Percentiles rank a stretch among this genome's conserved stretches.
These are phyloP conservation scores for Aureobasidium sp. DNA, from an alignment of 2,329 filamentous ascomycete genomes.

Conservation along the genomic window DNA sequence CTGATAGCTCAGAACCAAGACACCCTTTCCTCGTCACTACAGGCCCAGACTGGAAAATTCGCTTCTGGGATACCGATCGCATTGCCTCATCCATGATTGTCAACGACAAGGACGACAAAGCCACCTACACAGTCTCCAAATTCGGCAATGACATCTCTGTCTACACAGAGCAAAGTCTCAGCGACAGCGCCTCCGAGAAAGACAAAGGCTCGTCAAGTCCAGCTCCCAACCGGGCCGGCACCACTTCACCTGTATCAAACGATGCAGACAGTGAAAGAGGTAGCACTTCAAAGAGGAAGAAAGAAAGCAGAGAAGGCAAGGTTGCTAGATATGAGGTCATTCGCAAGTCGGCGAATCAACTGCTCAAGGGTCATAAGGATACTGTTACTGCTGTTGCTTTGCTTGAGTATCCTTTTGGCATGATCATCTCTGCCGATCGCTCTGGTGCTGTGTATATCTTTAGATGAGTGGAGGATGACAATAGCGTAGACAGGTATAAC, in stretches of 20 bases:
- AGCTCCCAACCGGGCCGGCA: not conserved
- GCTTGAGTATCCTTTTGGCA: constrained; percentile 81
- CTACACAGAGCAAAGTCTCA: constrained; percentile 24
- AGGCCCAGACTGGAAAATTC: constrained; percentile 80
- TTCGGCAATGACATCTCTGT: constrained; percentile 36
- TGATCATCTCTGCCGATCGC: constrained; percentile 85
- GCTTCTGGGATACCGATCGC: constrained; percentile 84
- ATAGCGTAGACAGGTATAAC: too few relatives aligned
- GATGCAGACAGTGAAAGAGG: constrained; percentile 21
- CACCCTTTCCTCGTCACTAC: constrained; percentile 81
- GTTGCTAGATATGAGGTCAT: constrained; percentile 79
- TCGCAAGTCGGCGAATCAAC: constrained; percentile 75
- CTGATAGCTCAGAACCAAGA: constrained; percentile 63
- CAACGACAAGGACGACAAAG: constrained; percentile 65
- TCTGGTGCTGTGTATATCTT: constrained; percentile 85
- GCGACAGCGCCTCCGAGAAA: not conserved
- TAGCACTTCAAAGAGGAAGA: constrained; percentile 31
- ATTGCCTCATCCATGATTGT: constrained; percentile 73
- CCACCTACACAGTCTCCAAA: constrained; percentile 55
- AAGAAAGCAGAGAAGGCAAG: constrained; percentile 25
- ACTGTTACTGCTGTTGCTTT: constrained; percentile 81
- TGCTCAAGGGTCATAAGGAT: constrained; percentile 82
- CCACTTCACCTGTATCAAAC: not conserved
- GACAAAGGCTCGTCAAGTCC: not conserved
- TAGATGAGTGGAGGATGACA: constrained; percentile 6